Conservation (phyloP, 371 early-diverging fungal genomes). For the Rhizopus sp. region DNA sequence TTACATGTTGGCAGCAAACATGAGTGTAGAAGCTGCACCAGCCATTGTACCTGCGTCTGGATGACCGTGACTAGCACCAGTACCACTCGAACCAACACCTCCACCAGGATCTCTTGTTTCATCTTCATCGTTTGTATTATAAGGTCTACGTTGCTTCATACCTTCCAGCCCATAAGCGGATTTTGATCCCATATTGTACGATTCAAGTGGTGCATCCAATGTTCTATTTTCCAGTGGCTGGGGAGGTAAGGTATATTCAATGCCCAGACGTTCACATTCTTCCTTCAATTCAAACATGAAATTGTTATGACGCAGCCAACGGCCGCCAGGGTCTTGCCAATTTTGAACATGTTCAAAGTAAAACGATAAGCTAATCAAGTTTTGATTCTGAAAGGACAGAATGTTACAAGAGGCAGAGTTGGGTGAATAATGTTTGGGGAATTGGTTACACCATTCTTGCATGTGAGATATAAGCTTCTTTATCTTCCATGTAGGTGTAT, state of each 20-base stretch:
- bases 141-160: conserved; percentile 29
- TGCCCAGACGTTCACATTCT: conserved; percentile 58
- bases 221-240: conserved; percentile 30
- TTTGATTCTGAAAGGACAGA: conserved; percentile 38
- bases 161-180: conserved; percentile 39
- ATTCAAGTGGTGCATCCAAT: conserved; percentile 35
- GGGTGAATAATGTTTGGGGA: conserved; percentile 31
- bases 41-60: conserved; percentile 27
- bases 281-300: conserved; percentile 69
- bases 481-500: conserved; percentile 68
- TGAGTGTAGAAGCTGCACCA: conserved; percentile 37
- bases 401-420: conserved; percentile 36
- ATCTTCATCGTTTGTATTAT: conserved; percentile 19
- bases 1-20: conserved; percentile 36
- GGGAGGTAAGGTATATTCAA: conserved; percentile 50
- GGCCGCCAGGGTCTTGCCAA: conserved; percentile 74
- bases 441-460: conserved; percentile 53
- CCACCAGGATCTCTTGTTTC: conserved; percentile 13
- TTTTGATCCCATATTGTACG: conserved; percentile 34
- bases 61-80: neutral
- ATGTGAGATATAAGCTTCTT: conserved; percentile 57
- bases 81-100: neutral
- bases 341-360: conserved; percentile 70
- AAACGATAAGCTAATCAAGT: conserved; percentile 33
- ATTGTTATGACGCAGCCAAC: conserved; percentile 65